These are phyloP conservation scores for Volvox africanus DNA, from an alignment of 139 green algal species.

Conservation along the genomic window DNA sequence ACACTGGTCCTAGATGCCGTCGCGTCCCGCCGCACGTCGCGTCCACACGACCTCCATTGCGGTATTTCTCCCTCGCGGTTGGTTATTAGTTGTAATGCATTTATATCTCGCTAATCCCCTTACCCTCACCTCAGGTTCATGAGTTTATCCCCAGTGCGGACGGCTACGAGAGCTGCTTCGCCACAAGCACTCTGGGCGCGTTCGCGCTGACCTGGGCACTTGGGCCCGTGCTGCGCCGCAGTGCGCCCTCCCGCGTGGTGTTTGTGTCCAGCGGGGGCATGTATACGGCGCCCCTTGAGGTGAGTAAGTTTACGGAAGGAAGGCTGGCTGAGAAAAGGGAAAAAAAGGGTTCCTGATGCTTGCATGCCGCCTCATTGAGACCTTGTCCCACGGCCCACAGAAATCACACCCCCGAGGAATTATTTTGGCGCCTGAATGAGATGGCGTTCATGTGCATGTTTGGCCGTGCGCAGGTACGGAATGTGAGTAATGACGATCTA, in stretches of 20 bases:
- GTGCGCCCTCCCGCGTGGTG: constrained; percentile 61
- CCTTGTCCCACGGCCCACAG: neutral
- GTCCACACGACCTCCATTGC: no score
- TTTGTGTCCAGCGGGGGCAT: constrained; percentile 75
- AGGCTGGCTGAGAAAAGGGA: no score
- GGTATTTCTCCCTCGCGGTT: neutral
- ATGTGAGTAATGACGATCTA: constrained; percentile 62
- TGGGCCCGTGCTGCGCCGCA: constrained; percentile 56
- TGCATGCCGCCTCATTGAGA: neutral
- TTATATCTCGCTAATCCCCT: neutral
- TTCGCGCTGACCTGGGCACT: constrained; percentile 72
- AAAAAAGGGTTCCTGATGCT: neutral
- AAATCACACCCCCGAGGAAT: neutral
- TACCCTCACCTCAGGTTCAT: constrained; percentile 52
- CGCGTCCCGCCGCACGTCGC: no score
- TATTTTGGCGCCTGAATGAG: no score
- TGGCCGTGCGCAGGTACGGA: constrained; percentile 47
- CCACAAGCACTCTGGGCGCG: constrained; percentile 75
- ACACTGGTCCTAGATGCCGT: no score
- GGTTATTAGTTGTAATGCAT: no score
- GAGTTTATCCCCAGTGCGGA: constrained; percentile 64
- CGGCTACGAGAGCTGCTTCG: constrained; percentile 75
- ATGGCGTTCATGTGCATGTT: neutral
- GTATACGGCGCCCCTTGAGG: constrained; percentile 54
- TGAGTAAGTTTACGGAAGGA: neutral